Evolutionary conservation across 208 protist species (phyloP), one percentile per base, ranked within the genome.

Genomic region (Trypanosoma lewisi): DNA sequence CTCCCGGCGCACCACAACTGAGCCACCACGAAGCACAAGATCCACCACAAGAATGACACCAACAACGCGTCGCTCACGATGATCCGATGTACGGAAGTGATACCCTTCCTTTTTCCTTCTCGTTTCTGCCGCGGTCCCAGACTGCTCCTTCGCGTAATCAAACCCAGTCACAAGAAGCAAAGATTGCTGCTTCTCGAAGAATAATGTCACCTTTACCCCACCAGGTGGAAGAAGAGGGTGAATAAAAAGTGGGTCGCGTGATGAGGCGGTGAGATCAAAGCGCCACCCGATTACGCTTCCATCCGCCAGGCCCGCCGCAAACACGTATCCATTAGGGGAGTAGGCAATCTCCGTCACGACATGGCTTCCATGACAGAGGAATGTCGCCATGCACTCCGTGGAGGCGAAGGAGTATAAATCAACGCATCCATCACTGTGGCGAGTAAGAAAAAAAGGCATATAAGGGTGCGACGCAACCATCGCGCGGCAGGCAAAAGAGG

Each of bases 371-470:
- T 25, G 36, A 68, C 80, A 91, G 51, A 37, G 34, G 59, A 87
- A 93, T 42, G 63, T 85, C 7, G 79, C 82, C 16, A 92, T 63
- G 67, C 84, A 90, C 62, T 83, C 78, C 31, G 66, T 70, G 31
- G 75, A 85, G 53, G 82, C 81, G 45, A 92, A 95, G 41, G 80
- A 75, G 67, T 91, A 93, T 21, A 95, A 62, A 54, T 95, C 89
- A 12, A 93, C 66, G 65, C 80, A 71, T 14, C 82, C 83, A 48
- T 92, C 86, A 9, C 36, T 73, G 49, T 87, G 75, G 30, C 62
- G 55, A 16, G 77, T 57, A 42, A 92, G 61, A 62, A 85, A 95
- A 67, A 92, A 95, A 31, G 89, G 89, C 1, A 95, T 63, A 58
- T 90, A 80, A 1, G 89, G 89, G 74, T 95, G 89, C 7, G 84